Conservation (phyloP, 2,329 filamentous ascomycete species). For the Fusarium sp. region DNA sequence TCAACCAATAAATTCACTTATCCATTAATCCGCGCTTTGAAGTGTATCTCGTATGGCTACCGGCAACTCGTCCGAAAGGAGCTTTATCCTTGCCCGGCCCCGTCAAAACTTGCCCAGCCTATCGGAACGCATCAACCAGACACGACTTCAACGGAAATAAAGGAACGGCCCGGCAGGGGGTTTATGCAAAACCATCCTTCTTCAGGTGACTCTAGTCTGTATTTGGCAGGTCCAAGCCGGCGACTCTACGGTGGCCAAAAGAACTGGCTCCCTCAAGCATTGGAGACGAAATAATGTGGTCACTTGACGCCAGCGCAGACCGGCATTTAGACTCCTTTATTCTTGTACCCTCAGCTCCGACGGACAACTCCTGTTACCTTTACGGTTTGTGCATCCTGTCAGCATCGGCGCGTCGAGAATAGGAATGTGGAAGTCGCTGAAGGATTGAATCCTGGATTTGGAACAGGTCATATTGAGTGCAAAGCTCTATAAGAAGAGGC, state of each 20-base stretch:
- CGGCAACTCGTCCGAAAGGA: not conserved
- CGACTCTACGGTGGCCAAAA: too few relatives aligned
- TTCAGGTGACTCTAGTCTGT: not conserved
- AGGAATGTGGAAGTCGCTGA: constrained; percentile 15
- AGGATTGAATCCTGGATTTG: constrained; percentile 16
- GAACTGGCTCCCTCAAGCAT: not conserved
- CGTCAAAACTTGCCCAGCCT: not conserved
- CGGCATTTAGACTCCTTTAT: rapidly evolving
- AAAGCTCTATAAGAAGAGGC: not conserved
- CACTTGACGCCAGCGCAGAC: rapidly evolving
- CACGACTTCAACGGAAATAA: not conserved
- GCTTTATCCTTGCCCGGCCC: not conserved
- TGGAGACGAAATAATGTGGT: not conserved
- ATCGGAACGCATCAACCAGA: not conserved
- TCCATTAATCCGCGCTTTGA: not conserved
- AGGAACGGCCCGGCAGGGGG: not conserved
- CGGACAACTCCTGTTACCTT: not conserved
- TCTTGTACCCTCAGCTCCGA: not conserved
- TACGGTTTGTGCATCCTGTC: not conserved
- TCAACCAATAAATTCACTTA: rapidly evolving
- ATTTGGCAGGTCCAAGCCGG: constrained; percentile 8
- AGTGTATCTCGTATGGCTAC: not conserved
- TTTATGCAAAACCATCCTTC: not conserved
- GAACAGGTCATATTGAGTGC: not conserved
- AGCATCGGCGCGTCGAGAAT: not conserved